Evolutionary conservation across 441 rosid species (phyloP).

Genomic region (Gossypium davidsonii): DNA sequence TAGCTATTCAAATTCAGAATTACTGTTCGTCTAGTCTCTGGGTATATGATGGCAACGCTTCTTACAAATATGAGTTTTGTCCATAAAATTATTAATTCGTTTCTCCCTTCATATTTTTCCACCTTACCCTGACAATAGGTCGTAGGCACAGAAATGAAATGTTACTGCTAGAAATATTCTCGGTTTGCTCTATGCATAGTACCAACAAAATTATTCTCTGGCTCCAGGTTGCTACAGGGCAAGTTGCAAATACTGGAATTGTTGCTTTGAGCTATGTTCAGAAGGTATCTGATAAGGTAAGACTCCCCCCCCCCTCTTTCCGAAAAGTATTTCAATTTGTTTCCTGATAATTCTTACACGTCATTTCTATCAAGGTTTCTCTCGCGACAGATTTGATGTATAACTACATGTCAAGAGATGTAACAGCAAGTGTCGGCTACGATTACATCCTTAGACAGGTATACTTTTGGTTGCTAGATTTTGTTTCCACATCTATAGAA

Average conservation of each 20-base stretch:
- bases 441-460: conserved; percentile 97
- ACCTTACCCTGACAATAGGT: neutral
- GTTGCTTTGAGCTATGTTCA: conserved; percentile 84
- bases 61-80: neutral
- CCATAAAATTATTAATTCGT: neutral
- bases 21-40: neutral
- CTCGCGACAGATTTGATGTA: conserved; percentile 62
- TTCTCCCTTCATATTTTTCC: neutral
- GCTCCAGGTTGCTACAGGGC: conserved; percentile 76
- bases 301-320: neutral
- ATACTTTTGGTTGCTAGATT: conserved; percentile 11
- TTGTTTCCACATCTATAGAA: neutral
- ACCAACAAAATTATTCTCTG: neutral
- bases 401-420: conserved; percentile 36
- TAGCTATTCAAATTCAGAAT: neutral
- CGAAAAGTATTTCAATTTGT: neutral
- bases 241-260: conserved; percentile 93
- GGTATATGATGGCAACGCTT: neutral
- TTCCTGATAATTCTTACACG: neutral
- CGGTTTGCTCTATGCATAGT: neutral
- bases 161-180: neutral
- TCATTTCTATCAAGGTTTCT: conserved; percentile 53
- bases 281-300: conserved; percentile 94
- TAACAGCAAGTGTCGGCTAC: conserved; percentile 81
- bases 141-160: neutral